These are phyloP conservation scores for Talaromyces rugulosus DNA, from an alignment of 2,329 filamentous ascomycete genomes.

Conservation along the genomic window DNA sequence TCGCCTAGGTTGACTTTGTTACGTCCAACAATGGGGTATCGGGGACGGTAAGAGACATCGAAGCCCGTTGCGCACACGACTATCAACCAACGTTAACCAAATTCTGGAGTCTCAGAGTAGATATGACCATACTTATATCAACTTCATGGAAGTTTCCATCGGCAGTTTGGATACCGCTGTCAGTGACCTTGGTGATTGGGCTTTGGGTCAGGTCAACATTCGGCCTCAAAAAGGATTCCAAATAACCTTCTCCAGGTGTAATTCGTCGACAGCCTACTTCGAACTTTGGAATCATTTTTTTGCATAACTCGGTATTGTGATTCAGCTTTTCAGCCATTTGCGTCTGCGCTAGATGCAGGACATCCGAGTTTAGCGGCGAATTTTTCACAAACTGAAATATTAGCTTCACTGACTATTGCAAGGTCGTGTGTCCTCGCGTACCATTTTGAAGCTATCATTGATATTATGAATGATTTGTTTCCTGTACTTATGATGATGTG, in stretches of 20 bases:
- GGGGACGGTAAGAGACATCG: slow-evolving; percentile 35
- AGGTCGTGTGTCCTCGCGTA: not conserved
- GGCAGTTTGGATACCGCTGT: slow-evolving; percentile 26
- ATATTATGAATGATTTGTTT: slow-evolving; percentile 27
- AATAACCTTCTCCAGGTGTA: slow-evolving; percentile 40
- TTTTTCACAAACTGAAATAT: slow-evolving; percentile 2
- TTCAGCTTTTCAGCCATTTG: slow-evolving; percentile 3
- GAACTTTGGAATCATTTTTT: slow-evolving; percentile 6
- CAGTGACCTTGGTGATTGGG: slow-evolving; percentile 45
- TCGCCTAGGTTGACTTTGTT: slow-evolving; percentile 39
- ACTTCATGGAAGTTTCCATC: slow-evolving; percentile 15
- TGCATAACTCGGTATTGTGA: slow-evolving; percentile 9
- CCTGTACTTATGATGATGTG: slow-evolving; percentile 29
- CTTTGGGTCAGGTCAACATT: slow-evolving; percentile 58
- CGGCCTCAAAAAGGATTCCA: slow-evolving; percentile 58
- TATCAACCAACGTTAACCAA: not conserved
- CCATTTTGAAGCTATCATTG: slow-evolving; percentile 12
- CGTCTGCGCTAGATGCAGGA: not conserved
- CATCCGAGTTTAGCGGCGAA: not conserved
- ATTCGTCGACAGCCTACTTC: slow-evolving; percentile 9
- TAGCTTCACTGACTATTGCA: slow-evolving; percentile 6
- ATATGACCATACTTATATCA: slow-evolving; percentile 11
- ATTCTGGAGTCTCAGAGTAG: not conserved
- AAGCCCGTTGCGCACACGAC: slow-evolving; percentile 41
- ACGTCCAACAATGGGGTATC: slow-evolving; percentile 40